phyloP scores from a whole-genome alignment of 345 rosid species.

The Schrenkiella parvula region DNA sequence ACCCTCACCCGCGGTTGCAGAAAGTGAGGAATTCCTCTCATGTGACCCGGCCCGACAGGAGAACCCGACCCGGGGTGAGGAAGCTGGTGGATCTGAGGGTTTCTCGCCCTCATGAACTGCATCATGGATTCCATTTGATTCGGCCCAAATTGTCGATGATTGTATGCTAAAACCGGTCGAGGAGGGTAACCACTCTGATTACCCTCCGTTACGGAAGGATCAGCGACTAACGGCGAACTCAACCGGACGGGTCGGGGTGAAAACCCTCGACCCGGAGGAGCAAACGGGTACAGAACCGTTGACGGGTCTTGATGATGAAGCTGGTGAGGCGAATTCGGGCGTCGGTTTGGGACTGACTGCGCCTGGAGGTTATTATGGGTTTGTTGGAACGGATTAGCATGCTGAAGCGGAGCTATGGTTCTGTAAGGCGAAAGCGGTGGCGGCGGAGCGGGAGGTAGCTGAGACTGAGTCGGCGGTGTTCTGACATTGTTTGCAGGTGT shows the following conservation, averaged over 20 bases:
- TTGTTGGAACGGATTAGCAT: conserved; percentile 26
- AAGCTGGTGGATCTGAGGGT: conserved; percentile 31
- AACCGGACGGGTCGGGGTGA: conserved; percentile 42
- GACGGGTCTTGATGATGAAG: conserved; percentile 20
- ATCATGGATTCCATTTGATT: conserved; percentile 32
- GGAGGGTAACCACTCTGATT: conserved; percentile 33
- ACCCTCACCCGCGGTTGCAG: conserved; percentile 39
- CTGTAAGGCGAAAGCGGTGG: conserved; percentile 20
- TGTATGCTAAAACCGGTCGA: conserved; percentile 26
- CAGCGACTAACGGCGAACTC: conserved; percentile 16
- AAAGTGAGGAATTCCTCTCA: conserved; percentile 42
- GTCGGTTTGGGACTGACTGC: conserved; percentile 5
- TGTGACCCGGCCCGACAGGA: conserved; percentile 31
- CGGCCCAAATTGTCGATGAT: conserved; percentile 15
- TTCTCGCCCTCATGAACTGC: conserved; percentile 30
- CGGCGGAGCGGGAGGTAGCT: conserved; percentile 5
- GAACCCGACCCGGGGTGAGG: conserved; percentile 18
- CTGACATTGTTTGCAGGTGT: not conserved
- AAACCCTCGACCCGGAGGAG: conserved; percentile 70
- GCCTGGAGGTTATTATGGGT: conserved; percentile 15
- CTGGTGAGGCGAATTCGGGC: conserved; percentile 16
- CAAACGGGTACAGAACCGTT: conserved; percentile 47
- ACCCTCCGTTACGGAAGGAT: conserved; percentile 29
- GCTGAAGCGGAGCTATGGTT: conserved; percentile 15
- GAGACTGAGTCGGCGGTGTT: not conserved